Evolutionary conservation across 1,139 yeast genomes (phyloP).

Genomic region (Saccharomyces pastorianus): DNA sequence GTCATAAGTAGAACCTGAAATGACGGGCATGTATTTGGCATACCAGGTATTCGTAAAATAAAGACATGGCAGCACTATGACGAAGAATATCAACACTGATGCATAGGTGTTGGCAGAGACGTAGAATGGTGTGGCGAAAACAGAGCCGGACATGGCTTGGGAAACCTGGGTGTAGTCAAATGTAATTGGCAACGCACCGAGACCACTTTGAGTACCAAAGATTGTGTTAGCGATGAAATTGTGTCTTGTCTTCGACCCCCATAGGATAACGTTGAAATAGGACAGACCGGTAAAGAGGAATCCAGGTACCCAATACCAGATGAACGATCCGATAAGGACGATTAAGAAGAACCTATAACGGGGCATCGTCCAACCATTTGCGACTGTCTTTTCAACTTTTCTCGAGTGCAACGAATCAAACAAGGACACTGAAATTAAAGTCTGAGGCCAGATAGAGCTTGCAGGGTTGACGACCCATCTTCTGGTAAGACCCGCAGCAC

Average conservation of each 20-base stretch:
- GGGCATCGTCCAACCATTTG: conserved; percentile 40
- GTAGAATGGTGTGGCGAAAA: conserved; percentile 50
- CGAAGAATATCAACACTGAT: conserved; percentile 31
- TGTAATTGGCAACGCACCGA: conserved; percentile 46
- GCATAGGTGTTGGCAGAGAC: conserved; percentile 35
- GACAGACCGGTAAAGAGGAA: conserved; percentile 46
- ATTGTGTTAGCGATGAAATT: conserved; percentile 42
- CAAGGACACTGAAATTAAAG: conserved; percentile 33
- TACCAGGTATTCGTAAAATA: conserved; percentile 37
- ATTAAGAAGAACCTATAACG: conserved; percentile 41
- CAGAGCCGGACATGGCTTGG: conserved; percentile 36
- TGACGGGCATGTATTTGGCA: conserved; percentile 37
- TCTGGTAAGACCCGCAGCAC: conserved; percentile 44
- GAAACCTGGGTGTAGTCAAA: conserved; percentile 42
- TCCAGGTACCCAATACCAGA: conserved; percentile 53
- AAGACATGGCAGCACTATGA: conserved; percentile 30
- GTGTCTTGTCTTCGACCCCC: conserved; percentile 36
- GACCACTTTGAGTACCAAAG: conserved; percentile 45
- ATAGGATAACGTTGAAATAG: conserved; percentile 44
- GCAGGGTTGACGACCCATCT: conserved; percentile 35
- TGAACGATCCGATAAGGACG: conserved; percentile 36
- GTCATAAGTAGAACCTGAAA: conserved; percentile 35
- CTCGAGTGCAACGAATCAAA: conserved; percentile 35
- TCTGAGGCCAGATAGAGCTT: conserved; percentile 36
- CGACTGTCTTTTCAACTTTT: conserved; percentile 25